phyloP scores from a whole-genome alignment of 1,284 basidiomycete genomes.

The Ganoderma multipileum region DNA sequence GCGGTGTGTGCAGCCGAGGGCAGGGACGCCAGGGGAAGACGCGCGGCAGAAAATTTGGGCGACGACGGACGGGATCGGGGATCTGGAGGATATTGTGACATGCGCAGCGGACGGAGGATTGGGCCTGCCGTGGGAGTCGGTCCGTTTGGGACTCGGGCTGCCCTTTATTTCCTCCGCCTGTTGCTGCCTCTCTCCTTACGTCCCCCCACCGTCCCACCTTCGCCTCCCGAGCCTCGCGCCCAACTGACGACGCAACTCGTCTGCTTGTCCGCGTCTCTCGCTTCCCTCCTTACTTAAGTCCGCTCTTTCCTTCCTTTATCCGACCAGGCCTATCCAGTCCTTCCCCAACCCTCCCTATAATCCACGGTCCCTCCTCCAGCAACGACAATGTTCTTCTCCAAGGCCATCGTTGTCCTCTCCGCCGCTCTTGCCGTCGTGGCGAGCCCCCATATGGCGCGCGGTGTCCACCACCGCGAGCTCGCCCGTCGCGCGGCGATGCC shows the following conservation, averaged over 20 bases:
- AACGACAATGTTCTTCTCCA: slow-evolving; percentile 53
- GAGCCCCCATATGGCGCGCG: slow-evolving; percentile 51
- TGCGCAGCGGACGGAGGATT: slow-evolving; percentile 17
- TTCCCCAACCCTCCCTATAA: slow-evolving; percentile 28
- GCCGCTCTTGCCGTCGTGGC: slow-evolving; percentile 52
- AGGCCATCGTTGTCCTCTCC: slow-evolving; percentile 52
- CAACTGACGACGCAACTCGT: slow-evolving; percentile 23
- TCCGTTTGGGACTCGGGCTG: not conserved
- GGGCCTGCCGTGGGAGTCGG: slow-evolving; percentile 18
- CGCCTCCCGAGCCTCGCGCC: slow-evolving; percentile 20
- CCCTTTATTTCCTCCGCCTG: slow-evolving; percentile 15
- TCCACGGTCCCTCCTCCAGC: slow-evolving; percentile 26
- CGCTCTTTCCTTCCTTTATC: slow-evolving; percentile 28
- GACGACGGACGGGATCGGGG: not conserved
- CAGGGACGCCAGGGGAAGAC: not conserved
- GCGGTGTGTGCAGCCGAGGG: not conserved
- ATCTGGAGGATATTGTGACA: slow-evolving; percentile 5
- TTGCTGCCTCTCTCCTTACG: slow-evolving; percentile 22
- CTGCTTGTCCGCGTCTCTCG: slow-evolving; percentile 15
- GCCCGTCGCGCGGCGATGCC: slow-evolving; percentile 44
- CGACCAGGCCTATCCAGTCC: slow-evolving; percentile 28
- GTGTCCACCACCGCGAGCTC: slow-evolving; percentile 40
- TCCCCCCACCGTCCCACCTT: slow-evolving; percentile 26
- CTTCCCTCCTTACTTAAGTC: slow-evolving; percentile 28
- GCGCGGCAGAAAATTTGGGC: not conserved